Base-by-base conservation (phyloP, 441 rosid species). In the Gossypium schwendimanii region DNA sequence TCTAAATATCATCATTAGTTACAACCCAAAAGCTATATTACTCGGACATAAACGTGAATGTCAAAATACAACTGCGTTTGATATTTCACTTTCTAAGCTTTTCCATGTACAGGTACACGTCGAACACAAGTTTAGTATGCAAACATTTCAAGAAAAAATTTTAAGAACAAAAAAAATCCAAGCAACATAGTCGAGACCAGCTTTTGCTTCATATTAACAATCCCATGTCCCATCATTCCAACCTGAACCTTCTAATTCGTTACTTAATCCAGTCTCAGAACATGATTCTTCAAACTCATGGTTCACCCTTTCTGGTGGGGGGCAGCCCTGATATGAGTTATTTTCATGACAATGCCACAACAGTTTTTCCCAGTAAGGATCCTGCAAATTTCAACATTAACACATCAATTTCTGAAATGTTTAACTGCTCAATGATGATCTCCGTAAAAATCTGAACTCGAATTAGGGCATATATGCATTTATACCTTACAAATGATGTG, bases 401-500 rank as follows among this genome's bases (percentile, higher is more conserved):
- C 20, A 68, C 21, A 55, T 12, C 53, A 63, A 63, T 53, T 8
- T n/a, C 18, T 14, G 5, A 66, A 58, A 57, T 28, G 3, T 15
- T 4, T 65, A 65, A 54, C 63, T 2, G 49, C 11, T 54, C 63
- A 18, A 69, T 65, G 36, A 52, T 3, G 17, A 31, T 67, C 58
- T 50, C n/a, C 45, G 10, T 2, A 11, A 50, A 28, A 49, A 45
- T 14, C 17, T 0, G 8, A 67, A 26, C 24, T n/a, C 3, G 45
- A 26, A 28, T 26, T 9, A 50, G 59, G 26, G 59, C 23, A 18
- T 54, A 23, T 54, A n/a, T 36, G 24, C 12, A 6, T 36, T 36
- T 17, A 17, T 85, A 89, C 95, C 92, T 88, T 77, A 23, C 85
- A 73, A 61, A 89, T 77, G 65, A 88, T 85, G 78, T 89, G 95